Evolutionary conservation across 495 filamentous ascomycete genomes (phyloP).

Genomic region (Chaetomium fimeti): DNA sequence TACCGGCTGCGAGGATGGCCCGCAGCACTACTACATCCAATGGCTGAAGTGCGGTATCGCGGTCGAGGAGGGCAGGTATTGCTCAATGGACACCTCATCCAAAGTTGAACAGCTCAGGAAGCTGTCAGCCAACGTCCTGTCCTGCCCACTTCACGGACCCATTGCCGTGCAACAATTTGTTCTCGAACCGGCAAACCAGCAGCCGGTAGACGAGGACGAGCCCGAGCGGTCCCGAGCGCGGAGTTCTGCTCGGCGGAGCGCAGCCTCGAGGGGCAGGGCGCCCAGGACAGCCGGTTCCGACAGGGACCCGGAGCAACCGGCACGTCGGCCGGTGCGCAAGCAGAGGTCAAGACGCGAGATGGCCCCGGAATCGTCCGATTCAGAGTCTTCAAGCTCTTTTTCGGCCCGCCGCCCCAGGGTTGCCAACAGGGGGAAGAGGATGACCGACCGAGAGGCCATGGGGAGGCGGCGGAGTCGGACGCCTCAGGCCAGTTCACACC

Average conservation of each 20-base stretch:
- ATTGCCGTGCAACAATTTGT: slow-evolving; percentile 32
- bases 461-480: slow-evolving; percentile 10
- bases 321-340: neutral
- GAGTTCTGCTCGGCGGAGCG: slow-evolving; percentile 2
- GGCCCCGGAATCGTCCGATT: slow-evolving; percentile 6
- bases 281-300: neutral
- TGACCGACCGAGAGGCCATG: neutral
- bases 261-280: slow-evolving; percentile 9
- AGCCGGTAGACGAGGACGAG: neutral
- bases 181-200: slow-evolving; percentile 19
- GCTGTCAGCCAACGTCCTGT: slow-evolving; percentile 32
- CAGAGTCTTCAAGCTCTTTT: slow-evolving; percentile 11
- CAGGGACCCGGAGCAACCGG: slow-evolving; percentile 2
- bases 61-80: slow-evolving; percentile 27
- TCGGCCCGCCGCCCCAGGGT: neutral
- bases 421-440: slow-evolving; percentile 2
- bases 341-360: slow-evolving; percentile 3
- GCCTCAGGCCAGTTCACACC: slow-evolving; percentile 6
- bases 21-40: slow-evolving; percentile 37
- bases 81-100: slow-evolving; percentile 26
- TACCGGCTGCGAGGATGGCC: slow-evolving; percentile 25
- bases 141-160: slow-evolving; percentile 34
- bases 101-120: slow-evolving; percentile 28
- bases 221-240: neutral
- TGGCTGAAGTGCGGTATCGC: slow-evolving; percentile 38